Percentiles rank a stretch among this genome's conserved stretches.
Conservation (phyloP, 768 basidiomycete genomes). For the Chlorophyllum brunneum region DNA sequence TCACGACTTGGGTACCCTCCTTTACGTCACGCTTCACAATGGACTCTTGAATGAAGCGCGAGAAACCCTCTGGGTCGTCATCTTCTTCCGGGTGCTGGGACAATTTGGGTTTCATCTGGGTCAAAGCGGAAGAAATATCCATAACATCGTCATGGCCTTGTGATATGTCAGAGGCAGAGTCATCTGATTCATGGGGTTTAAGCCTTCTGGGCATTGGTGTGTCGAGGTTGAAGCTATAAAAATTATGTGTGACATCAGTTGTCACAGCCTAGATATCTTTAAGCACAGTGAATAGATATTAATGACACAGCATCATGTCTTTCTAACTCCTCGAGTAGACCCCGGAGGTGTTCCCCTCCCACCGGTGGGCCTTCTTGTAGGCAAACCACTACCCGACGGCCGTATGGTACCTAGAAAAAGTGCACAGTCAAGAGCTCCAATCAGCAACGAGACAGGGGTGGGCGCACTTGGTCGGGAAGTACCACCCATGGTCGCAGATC, state of each 20-base stretch:
- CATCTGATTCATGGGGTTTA: conserved; percentile 9
- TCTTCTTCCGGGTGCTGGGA: conserved; percentile 25
- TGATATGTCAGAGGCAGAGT: not conserved
- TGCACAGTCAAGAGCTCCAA: not conserved
- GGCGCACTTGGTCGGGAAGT: not conserved
- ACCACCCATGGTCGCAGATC: conserved; percentile 6
- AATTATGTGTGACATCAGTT: conserved; percentile 1
- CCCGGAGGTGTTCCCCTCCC: conserved; percentile 4
- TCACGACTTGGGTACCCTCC: conserved; percentile 71
- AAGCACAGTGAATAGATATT: not conserved
- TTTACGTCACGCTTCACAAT: conserved; percentile 73
- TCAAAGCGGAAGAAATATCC: conserved; percentile 63
- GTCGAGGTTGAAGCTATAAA: too few relatives aligned
- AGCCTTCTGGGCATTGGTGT: conserved; percentile 14
- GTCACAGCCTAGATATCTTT: too few relatives aligned
- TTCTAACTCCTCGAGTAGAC: conserved; percentile 1
- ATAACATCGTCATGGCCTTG: conserved; percentile 27
- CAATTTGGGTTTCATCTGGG: conserved; percentile 39
- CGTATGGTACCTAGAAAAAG: not conserved
- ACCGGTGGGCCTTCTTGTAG: conserved; percentile 1
- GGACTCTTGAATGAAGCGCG: conserved; percentile 61
- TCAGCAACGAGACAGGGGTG: not conserved
- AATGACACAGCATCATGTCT: not conserved
- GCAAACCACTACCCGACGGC: not conserved
- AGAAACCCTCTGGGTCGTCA: conserved; percentile 58